These are phyloP conservation scores for Abortiporus biennis DNA, from an alignment of 1,284 basidiomycete genomes.

Conservation along the genomic window DNA sequence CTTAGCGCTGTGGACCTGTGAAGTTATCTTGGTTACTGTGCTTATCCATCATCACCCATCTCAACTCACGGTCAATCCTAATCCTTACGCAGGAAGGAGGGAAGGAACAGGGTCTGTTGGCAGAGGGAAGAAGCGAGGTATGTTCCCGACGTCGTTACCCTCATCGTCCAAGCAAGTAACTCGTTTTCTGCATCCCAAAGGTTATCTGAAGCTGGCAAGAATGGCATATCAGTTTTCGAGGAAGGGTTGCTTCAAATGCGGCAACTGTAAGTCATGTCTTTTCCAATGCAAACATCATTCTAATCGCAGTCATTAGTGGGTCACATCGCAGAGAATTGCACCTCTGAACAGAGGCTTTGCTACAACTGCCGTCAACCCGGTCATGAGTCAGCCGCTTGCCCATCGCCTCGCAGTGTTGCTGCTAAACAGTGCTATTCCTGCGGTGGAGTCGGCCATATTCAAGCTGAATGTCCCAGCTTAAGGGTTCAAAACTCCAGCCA, in stretches of 20 bases:
- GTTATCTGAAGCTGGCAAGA: slow-evolving; percentile 23
- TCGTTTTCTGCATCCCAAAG: slow-evolving; percentile 15
- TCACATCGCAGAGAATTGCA: slow-evolving; percentile 87
- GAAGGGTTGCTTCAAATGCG: slow-evolving; percentile 86
- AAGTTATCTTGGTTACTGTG: too few relatives aligned
- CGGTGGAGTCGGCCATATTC: slow-evolving; percentile 70
- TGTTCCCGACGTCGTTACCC: slow-evolving; percentile 1
- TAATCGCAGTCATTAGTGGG: slow-evolving; percentile 50
- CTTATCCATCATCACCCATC: slow-evolving; percentile 29
- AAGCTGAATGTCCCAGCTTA: slow-evolving; percentile 82
- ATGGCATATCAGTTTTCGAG: slow-evolving; percentile 78
- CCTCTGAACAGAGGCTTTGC: slow-evolving; percentile 81
- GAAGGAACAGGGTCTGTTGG: slow-evolving; percentile 37
- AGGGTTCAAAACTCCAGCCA: slow-evolving; percentile 60
- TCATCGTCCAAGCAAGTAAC: neutral
- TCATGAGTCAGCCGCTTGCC: slow-evolving; percentile 85
- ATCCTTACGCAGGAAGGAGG: slow-evolving; percentile 38
- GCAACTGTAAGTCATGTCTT: slow-evolving; percentile 55
- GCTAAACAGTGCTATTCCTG: slow-evolving; percentile 81
- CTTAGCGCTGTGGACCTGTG: too few relatives aligned
- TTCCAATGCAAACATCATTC: slow-evolving; percentile 13
- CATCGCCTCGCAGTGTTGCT: slow-evolving; percentile 70
- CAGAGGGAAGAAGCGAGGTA: slow-evolving; percentile 36
- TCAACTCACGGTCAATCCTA: slow-evolving; percentile 26
- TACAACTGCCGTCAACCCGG: slow-evolving; percentile 90